Evolutionary conservation across 169 alveolate species (phyloP).

Genomic region (Plasmodium knowlesi): DNA sequence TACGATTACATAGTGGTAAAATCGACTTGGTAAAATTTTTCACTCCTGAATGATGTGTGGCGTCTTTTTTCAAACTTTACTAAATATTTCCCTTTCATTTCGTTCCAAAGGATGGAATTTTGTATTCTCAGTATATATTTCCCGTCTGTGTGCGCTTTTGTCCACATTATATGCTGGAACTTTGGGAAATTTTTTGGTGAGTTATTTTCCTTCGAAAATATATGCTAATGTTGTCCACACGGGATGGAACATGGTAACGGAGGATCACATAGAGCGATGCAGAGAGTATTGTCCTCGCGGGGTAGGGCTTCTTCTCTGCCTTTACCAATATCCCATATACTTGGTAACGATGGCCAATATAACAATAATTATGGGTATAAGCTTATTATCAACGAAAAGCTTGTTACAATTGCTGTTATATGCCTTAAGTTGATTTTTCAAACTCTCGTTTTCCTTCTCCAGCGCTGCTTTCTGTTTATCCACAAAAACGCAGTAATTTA

Average conservation of each 20-base stretch:
- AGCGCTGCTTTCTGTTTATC: slow-evolving; percentile 86
- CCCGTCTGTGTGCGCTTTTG: background rate
- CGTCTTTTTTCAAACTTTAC: background rate
- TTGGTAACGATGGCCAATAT: slow-evolving; percentile 64
- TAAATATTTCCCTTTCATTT: background rate
- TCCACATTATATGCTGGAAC: background rate
- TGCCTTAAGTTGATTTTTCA: slow-evolving; percentile 74
- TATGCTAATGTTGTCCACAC: background rate
- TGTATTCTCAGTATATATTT: background rate
- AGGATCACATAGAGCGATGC: background rate
- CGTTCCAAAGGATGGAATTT: background rate
- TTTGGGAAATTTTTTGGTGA: background rate
- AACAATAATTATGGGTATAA: slow-evolving; percentile 51
- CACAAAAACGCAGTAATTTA: slow-evolving; percentile 89
- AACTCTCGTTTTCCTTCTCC: slow-evolving; percentile 84
- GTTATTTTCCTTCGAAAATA: background rate
- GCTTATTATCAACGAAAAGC: slow-evolving; percentile 51
- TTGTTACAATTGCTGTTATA: slow-evolving; percentile 38
- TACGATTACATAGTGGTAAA: background rate
- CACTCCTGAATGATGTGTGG: background rate
- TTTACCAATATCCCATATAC: slow-evolving; percentile 66
- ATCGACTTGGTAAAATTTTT: background rate
- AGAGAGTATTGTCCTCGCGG: background rate
- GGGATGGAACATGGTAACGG: background rate
- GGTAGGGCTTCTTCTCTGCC: background rate